Conservation (phyloP, 306 rosid species). For the Acacia crassicarpa region DNA sequence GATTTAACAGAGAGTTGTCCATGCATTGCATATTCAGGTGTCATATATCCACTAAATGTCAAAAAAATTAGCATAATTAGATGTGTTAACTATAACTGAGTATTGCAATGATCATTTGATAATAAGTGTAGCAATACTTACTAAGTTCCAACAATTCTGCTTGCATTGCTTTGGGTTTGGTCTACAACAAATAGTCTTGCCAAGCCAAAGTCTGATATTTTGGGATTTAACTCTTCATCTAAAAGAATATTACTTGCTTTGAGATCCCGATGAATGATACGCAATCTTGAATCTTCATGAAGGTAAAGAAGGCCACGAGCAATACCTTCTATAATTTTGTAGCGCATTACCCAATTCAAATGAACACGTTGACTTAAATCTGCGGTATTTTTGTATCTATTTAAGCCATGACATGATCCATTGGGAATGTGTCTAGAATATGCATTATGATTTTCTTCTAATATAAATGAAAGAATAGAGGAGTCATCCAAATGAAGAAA, state of each 20-base stretch:
- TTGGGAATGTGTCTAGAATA: too few relatives aligned
- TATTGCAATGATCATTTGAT: too few relatives aligned
- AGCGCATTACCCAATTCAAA: background rate
- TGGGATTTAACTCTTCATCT: background rate
- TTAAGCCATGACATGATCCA: background rate
- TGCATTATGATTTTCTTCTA: too few relatives aligned
- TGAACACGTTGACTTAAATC: background rate
- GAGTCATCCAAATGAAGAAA: too few relatives aligned
- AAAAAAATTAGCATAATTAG: too few relatives aligned
- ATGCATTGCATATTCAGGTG: background rate
- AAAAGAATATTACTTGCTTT: background rate
- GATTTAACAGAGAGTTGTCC: background rate
- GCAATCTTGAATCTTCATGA: background rate
- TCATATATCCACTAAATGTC: background rate
- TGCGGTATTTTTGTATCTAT: background rate
- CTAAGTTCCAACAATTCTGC: background rate
- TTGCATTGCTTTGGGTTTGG: background rate
- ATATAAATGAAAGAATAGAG: too few relatives aligned
- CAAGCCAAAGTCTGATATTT: background rate
- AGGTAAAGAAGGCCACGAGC: background rate
- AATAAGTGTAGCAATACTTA: background rate
- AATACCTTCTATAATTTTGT: background rate
- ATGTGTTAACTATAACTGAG: too few relatives aligned
- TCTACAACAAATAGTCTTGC: background rate
- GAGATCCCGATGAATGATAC: background rate